phyloP scores from a whole-genome alignment of 2,329 filamentous ascomycete species.

The Chaetomiaceae sp. region DNA sequence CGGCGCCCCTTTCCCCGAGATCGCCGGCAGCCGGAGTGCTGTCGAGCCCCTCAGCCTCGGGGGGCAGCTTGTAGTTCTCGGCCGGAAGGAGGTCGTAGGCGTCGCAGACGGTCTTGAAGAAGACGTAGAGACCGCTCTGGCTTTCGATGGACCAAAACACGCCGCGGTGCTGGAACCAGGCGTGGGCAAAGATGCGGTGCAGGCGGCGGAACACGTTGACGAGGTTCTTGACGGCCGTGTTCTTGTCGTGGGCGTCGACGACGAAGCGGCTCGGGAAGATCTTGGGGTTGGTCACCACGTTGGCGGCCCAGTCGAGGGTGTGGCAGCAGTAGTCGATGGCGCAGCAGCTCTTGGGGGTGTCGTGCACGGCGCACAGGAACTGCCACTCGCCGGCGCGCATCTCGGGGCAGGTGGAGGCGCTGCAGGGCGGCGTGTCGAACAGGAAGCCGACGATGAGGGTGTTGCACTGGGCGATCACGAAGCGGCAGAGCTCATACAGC shows the following conservation, averaged over 20 bases:
- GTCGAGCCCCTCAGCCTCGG: slow-evolving; percentile 84
- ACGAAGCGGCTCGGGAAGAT: slow-evolving; percentile 85
- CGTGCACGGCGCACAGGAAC: slow-evolving; percentile 95
- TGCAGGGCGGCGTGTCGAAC: slow-evolving; percentile 85
- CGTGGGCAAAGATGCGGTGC: slow-evolving; percentile 95
- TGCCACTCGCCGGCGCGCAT: slow-evolving; percentile 99
- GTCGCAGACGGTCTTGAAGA: slow-evolving; percentile 97
- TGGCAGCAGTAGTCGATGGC: slow-evolving; percentile 99
- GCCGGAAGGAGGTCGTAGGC: slow-evolving; percentile 81
- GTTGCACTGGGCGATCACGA: slow-evolving; percentile 93
- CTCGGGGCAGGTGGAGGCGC: slow-evolving; percentile 83
- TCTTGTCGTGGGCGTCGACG: slow-evolving; percentile 55
- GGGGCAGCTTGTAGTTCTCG: slow-evolving; percentile 93
- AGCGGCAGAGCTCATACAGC: slow-evolving; percentile 97
- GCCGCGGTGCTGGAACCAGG: slow-evolving; percentile 94
- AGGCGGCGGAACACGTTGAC: slow-evolving; percentile 92
- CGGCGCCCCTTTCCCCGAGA: slow-evolving; percentile 4
- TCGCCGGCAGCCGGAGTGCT: slow-evolving; percentile 18
- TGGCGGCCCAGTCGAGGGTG: slow-evolving; percentile 95
- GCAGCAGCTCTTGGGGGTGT: slow-evolving; percentile 93
- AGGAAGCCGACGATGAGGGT: slow-evolving; percentile 88
- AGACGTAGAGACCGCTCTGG: slow-evolving; percentile 85
- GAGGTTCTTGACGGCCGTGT: slow-evolving; percentile 70
- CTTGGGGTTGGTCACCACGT: slow-evolving; percentile 88
- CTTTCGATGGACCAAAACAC: slow-evolving; percentile 94